These are phyloP conservation scores for Austroboletus festivus DNA, from an alignment of 768 basidiomycete genomes.

Conservation along the genomic window DNA sequence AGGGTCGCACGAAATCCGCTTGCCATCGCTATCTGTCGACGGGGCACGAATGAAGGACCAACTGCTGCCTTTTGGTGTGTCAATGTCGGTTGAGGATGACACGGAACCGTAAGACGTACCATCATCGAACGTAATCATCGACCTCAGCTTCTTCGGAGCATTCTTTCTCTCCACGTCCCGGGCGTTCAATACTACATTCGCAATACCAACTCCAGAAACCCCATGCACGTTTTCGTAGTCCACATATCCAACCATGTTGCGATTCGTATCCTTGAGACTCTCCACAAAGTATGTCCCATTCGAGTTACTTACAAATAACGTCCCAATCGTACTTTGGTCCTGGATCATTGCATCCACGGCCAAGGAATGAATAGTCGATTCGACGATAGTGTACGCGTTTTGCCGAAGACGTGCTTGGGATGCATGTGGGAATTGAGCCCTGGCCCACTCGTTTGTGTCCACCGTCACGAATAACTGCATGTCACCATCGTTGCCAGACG, in stretches of 20 bases:
- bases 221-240: constrained; percentile 90
- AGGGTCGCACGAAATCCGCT: constrained; percentile 60
- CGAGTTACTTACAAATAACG: constrained; percentile 92
- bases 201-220: constrained; percentile 86
- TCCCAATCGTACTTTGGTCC: constrained; percentile 66
- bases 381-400: constrained; percentile 95
- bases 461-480: constrained; percentile 85
- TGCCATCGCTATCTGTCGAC: constrained; percentile 53
- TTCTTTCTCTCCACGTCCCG: constrained; percentile 75
- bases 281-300: constrained; percentile 95
- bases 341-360: constrained; percentile 90
- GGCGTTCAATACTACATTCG: constrained; percentile 83
- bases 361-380: constrained; percentile 89
- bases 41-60: constrained; percentile 73
- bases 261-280: constrained; percentile 87
- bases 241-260: constrained; percentile 84
- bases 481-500: constrained; percentile 53
- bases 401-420: constrained; percentile 74
- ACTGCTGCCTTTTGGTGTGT: constrained; percentile 48
- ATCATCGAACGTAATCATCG: constrained; percentile 88
- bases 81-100: neutral
- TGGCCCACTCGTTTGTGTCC: constrained; percentile 81
- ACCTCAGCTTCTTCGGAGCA: constrained; percentile 69
- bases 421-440: constrained; percentile 90
- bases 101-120: constrained; percentile 35